Base-by-base conservation (phyloP, 129 eudicot species). In the Flaveria ramosissima region DNA sequence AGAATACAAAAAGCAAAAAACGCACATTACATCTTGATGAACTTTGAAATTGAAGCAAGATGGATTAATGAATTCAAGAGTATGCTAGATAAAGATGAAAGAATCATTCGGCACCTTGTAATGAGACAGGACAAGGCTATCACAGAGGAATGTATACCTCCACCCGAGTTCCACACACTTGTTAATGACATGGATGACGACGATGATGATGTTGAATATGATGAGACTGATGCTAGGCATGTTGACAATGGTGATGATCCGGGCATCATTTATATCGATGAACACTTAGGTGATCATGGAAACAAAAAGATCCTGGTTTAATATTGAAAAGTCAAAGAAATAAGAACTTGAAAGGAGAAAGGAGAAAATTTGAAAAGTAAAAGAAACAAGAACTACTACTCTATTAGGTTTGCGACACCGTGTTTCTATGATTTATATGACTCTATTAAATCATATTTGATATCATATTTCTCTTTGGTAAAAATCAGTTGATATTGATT, bases 71-170 rank as follows among this genome's bases (percentile, higher is more conserved):
- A 91, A 6, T 94, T 94, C 72, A 94, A 94, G 81, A 83, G 59
- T 79, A 59, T 94, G 90, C 75, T 94, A 43, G 97, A 94, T 82
- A 83, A 82, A 70, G 99, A 94, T 78, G 97, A 89, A 74, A 94
- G 97, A 82, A 82, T 94, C 63, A 94, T 94, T 50, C 86, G 99
- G 6, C 99, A 94, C 85, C 96, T 94, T 17, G 99, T 94, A 68
- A 94, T 94, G 77, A 94, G 91, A 88, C 84, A 78, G 85, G 97
- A 94, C 52, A 80, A 80, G 70, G 96, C 96, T 9, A 86, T 89
- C 78, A 91, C 93, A 0, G 88, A 91, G 71, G 96, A 94, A 11
- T 89, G 96, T 23, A 88, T 86, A 13, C 99, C 99, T 7, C 99
- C 99, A 66, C 96, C 94, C 0, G 97, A 87, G 89, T 89, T 85